Conservation (phyloP, 345 rosid genomes). For the Hibiscus tridactylites region DNA sequence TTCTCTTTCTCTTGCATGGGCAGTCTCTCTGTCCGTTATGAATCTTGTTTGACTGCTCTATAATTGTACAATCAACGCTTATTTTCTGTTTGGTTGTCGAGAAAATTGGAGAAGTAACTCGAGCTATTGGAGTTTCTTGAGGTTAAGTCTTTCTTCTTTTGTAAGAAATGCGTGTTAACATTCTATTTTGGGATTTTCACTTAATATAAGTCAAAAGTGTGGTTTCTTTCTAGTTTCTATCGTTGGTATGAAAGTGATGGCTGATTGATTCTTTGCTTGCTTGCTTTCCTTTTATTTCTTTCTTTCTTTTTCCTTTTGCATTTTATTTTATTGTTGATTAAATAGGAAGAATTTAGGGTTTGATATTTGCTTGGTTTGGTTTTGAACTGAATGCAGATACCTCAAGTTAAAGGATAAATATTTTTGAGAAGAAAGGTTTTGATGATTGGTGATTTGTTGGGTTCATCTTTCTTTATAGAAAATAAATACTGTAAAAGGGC, state of each 20-base stretch:
- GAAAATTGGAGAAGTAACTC: constrained; percentile 6
- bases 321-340: not conserved
- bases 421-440: not conserved
- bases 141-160: not conserved
- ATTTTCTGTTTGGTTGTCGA: constrained; percentile 9
- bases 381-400: not conserved
- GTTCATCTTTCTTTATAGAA: not conserved
- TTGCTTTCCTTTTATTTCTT: not conserved
- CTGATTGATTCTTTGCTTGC: not conserved
- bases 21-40: not conserved
- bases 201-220: not conserved
- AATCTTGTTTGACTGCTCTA: constrained; percentile 7
- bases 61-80: not conserved
- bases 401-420: not conserved
- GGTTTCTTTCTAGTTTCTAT: not conserved
- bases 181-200: not conserved
- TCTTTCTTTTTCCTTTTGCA: not conserved
- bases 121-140: not conserved
- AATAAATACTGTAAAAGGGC: not conserved
- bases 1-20: not conserved
- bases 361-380: not conserved
- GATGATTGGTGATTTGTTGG: not conserved
- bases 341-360: not conserved
- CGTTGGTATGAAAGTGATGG: constrained; percentile 5
- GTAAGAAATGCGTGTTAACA: not conserved